Percentiles rank a stretch among this genome's conserved stretches.
Evolutionary conservation across 106 monocot species (phyloP).

Genomic region (Vanilla planifolia): DNA sequence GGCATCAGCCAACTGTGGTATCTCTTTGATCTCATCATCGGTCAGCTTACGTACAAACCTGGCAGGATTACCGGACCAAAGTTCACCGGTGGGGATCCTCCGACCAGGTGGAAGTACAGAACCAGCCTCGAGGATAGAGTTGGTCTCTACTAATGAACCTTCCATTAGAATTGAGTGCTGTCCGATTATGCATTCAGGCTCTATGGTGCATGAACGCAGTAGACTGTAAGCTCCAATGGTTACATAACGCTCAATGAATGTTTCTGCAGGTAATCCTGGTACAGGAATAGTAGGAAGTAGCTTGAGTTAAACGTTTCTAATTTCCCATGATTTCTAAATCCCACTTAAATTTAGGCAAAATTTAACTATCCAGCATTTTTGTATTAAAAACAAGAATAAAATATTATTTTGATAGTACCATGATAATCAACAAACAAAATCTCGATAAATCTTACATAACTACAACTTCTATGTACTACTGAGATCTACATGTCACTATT

Average conservation of each 20-base stretch:
- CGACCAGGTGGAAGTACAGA: constrained; percentile 84
- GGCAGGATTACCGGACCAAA: constrained; percentile 96
- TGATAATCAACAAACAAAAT: no score
- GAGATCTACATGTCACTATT: no score
- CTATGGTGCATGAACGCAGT: constrained; percentile 80
- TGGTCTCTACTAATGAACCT: constrained; percentile 90
- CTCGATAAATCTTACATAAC: no score
- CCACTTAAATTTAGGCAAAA: no score
- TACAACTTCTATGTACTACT: no score
- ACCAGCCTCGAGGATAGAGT: constrained; percentile 88
- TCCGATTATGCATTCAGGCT: constrained; percentile 91
- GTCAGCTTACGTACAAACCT: constrained; percentile 73
- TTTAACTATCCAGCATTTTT: no score
- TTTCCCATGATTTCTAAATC: no score
- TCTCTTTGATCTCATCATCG: constrained; percentile 81
- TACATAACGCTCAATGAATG: constrained; percentile 81
- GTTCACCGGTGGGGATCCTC: constrained; percentile 80
- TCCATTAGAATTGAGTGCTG: constrained; percentile 94
- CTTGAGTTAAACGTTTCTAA: no score
- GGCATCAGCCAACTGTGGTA: constrained; percentile 74
- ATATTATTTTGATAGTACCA: no score
- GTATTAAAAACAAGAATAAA: no score
- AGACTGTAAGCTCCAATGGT: constrained; percentile 83
- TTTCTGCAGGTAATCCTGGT: constrained; percentile 91
- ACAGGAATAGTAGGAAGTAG: no score